Base-by-base conservation (phyloP, 2,329 filamentous ascomycete species). In the Akanthomyces uredinophilus region DNA sequence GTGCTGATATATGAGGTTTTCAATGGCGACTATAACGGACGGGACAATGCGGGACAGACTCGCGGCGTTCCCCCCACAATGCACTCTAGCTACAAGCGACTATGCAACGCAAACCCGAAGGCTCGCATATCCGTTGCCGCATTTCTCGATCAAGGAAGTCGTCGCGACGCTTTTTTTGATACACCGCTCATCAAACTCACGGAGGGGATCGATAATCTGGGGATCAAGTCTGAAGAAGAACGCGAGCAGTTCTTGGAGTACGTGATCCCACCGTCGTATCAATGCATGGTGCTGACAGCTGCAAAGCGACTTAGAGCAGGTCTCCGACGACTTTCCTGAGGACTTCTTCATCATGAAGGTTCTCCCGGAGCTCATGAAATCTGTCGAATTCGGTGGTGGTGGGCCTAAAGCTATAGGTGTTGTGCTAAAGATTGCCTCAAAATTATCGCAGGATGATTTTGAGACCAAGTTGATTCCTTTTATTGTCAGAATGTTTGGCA, bases 341-440 rank as follows among this genome's bases (percentile, higher is more conserved):
- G 95, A 98, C 64, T 99, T 96, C 74, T 96, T 98, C 81, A 96
- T 96, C 72, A 90, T 96, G 83, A 99, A 98, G 71, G 87, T 99
- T 4, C 81, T 99, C 10, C 95, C 95, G 0, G 95, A 99, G 72
- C 79, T 99, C 35, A 82, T 99, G n/a, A 99, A 98, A 72, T 96
- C 93, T 0, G 92, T 98, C n/a, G 95, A 99, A 70, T 99, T 97
- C 73, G 95, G 95, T 8, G 95, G 94, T 13, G 95, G 95, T 32
- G 95, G 95, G 0, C 91, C 94, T 0, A 96, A 96, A 71, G 93
- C 96, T 0, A 90, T 99, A 64, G 79, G 83, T 1, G 87, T 96
- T 1, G 91, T 96, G 46, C 87, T 98, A 80, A 96, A 96, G 71
- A 97, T 99, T 68, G 87, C 92, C 4, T 80, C 87, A 7, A 98